Percentiles rank a stretch among this genome's conserved stretches.
Conservation (phyloP, 345 rosid genomes). For the Acer negundo region DNA sequence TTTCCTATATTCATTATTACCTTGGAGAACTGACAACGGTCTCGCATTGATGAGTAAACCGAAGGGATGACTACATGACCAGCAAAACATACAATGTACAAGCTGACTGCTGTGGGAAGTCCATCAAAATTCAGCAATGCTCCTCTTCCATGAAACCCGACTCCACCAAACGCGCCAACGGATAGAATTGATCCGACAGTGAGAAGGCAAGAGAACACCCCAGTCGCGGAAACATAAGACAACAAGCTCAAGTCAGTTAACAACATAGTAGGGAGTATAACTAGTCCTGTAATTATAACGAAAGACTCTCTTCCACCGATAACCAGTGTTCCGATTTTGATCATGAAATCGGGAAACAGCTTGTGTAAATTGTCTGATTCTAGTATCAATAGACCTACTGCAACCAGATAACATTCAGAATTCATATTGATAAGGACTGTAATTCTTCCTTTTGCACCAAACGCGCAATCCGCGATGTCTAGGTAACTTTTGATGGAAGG, state of each 20-base stretch:
- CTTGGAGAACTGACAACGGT: neutral
- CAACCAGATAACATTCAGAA: slow-evolving; percentile 18
- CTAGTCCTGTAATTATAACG: slow-evolving; percentile 12
- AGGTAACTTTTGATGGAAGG: slow-evolving; percentile 17
- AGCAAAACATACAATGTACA: slow-evolving; percentile 21
- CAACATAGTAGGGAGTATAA: slow-evolving; percentile 22
- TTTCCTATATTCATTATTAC: too few relatives aligned
- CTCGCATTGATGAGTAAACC: slow-evolving; percentile 17
- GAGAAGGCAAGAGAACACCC: slow-evolving; percentile 11
- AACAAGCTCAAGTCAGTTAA: slow-evolving; percentile 21
- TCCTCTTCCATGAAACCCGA: slow-evolving; percentile 24
- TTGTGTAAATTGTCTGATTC: slow-evolving; percentile 29
- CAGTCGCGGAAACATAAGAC: slow-evolving; percentile 19
- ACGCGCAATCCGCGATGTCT: slow-evolving; percentile 18
- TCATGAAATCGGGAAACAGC: slow-evolving; percentile 17
- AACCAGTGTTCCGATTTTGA: neutral
- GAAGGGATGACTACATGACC: slow-evolving; percentile 20
- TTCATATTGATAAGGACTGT: slow-evolving; percentile 13
- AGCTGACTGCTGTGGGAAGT: slow-evolving; percentile 20
- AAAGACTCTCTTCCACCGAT: slow-evolving; percentile 18
- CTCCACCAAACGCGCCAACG: slow-evolving; percentile 21
- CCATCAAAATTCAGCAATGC: slow-evolving; percentile 18
- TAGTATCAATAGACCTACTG: slow-evolving; percentile 22
- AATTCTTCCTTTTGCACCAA: slow-evolving; percentile 20
- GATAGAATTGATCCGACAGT: neutral